Percentiles rank a stretch among this genome's conserved stretches.
phyloP scores from a whole-genome alignment of 805 yeast genomes.

The Myxozyma geophila region DNA sequence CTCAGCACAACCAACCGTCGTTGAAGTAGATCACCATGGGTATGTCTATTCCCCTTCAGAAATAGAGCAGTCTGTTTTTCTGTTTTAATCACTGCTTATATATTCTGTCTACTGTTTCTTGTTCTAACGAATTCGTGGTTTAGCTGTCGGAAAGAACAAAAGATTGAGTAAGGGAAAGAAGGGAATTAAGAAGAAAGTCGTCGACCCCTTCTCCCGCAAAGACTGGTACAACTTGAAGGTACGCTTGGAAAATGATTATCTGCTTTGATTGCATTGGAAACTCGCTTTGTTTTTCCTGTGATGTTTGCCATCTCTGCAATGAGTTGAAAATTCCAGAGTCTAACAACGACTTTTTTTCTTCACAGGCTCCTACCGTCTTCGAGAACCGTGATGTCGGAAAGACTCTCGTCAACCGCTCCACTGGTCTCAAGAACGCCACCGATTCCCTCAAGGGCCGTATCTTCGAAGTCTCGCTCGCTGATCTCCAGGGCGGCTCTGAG shows the following conservation, averaged over 20 bases:
- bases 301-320: background rate
- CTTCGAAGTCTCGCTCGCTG: constrained; percentile 93
- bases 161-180: constrained; percentile 86
- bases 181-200: constrained; percentile 98
- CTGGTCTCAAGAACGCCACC: constrained; percentile 96
- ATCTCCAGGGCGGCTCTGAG: constrained; percentile 92
- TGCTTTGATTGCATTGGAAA: background rate
- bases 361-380: constrained; percentile 88
- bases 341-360: constrained; percentile 44
- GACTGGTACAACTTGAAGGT: constrained; percentile 64
- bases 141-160: constrained; percentile 89
- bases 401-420: constrained; percentile 96
- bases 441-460: constrained; percentile 98
- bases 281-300: background rate
- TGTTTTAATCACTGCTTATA: background rate
- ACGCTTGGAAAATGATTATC: background rate
- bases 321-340: background rate
- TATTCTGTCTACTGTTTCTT: background rate
- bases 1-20: constrained; percentile 17
- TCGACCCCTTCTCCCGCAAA: constrained; percentile 99
- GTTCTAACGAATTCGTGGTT: background rate
- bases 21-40: constrained; percentile 33
- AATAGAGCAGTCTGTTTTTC: background rate
- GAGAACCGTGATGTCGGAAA: constrained; percentile 99
- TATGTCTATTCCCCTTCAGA: constrained; percentile 10